These are phyloP conservation scores for Trichoderma virens DNA, from an alignment of 495 filamentous ascomycete genomes.

Conservation along the genomic window DNA sequence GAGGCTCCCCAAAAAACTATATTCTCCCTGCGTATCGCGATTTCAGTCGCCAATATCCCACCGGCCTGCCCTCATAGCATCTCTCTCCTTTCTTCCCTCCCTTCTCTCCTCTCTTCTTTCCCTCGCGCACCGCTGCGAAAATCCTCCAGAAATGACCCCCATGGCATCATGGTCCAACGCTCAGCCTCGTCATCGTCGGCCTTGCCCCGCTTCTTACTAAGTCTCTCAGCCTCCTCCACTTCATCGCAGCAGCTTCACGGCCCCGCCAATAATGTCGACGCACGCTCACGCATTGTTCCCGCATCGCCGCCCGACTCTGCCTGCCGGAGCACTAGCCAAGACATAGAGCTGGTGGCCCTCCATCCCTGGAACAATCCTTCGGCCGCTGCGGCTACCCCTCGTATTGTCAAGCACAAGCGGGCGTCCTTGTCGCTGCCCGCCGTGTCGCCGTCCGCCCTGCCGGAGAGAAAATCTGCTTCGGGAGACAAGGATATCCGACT, in stretches of 20 bases:
- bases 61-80: no score
- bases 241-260: neutral
- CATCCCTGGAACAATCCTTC: neutral
- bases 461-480: neutral
- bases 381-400: neutral
- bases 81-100: neutral
- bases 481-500: neutral
- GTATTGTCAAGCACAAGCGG: neutral
- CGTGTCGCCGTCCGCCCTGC: neutral
- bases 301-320: neutral
- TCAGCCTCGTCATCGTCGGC: conserved; percentile 3
- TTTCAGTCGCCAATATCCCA: no score
- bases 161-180: neutral
- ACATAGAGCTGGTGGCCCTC: neutral
- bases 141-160: neutral
- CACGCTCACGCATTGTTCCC: neutral
- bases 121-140: neutral
- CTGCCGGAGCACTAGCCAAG: neutral
- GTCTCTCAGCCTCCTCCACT: conserved; percentile 4
- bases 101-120: neutral
- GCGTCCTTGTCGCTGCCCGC: neutral
- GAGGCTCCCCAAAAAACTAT: no score
- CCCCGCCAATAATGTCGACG: neutral
- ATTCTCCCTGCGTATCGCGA: no score
- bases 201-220: conserved; percentile 7